Base-by-base conservation (phyloP, 164 flowering plant species). In the Sextonia rubra region DNA sequence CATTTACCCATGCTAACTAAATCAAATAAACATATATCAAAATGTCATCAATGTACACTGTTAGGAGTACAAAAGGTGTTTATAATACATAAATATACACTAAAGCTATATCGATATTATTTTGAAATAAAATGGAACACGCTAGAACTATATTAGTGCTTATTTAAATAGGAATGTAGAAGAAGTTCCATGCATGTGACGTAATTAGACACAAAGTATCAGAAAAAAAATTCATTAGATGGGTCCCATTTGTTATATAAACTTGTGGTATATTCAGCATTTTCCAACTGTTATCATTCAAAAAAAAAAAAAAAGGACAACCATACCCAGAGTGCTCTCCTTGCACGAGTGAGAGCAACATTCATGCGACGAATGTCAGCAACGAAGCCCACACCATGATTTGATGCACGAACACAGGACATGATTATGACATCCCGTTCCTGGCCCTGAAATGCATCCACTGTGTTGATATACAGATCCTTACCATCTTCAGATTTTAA, bases 401-500 rank as follows among this genome's bases (percentile, higher is more conserved):
- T 75, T 61, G 99, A 94, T 26, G 99, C 97, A 69, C 98, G 97
- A 25, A 94, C 99, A 85, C 99, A 94, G 2, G 99, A 94, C 99
- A 94, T 94, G 64, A 94, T 94, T 69, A 94, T 91, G 64, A 92
- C 94, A 87, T 91, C 99, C 22, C 98, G 90, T 70, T 94, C 99
- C 71, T 94, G 99, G 23, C 99, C 99, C 78, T 94, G 99, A 75
- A 94, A 94, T 73, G 99, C 99, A 83, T 94, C 99, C 37, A 94
- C 99, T 32, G 99, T 94, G 72, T 94, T 94, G n/a, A 94, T 92
- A 64, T 94, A 94, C 12, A 93, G 74, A 48, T 93, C 98, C 73
- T 88, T 89, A 52, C 98, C 97, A 82, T 93, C 98, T 76, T 92
- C 98, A 3, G 98, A 90, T 69, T 81, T 86, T 47, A 92, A 52